These are phyloP conservation scores for Phytophthora hybrid DNA, from an alignment of 352 stramenopile genomes.

Conservation along the genomic window DNA sequence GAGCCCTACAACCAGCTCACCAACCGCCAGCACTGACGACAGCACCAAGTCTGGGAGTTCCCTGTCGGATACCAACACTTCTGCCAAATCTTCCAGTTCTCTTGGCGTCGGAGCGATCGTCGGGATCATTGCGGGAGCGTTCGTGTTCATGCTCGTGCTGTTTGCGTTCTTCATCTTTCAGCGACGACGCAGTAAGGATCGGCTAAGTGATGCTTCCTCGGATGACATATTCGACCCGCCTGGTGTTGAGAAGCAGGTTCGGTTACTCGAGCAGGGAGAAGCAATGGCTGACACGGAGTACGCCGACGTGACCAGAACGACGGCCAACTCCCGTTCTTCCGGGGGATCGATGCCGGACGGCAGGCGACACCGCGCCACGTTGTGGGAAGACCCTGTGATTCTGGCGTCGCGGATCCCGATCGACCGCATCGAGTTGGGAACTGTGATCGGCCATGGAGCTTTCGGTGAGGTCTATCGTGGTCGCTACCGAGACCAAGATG, in stretches of 20 bases:
- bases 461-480: slow-evolving; percentile 48
- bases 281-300: slow-evolving; percentile 6
- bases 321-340: slow-evolving; percentile 23
- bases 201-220: slow-evolving; percentile 1
- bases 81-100: slow-evolving; percentile 9
- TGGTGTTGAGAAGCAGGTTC: slow-evolving; percentile 7
- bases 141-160: slow-evolving; percentile 27
- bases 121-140: slow-evolving; percentile 15
- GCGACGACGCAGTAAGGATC: slow-evolving; percentile 9
- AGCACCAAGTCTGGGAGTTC: slow-evolving; percentile 13
- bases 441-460: slow-evolving; percentile 37
- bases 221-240: slow-evolving; percentile 9
- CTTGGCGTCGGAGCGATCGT: slow-evolving; percentile 10
- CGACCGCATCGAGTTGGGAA: slow-evolving; percentile 36
- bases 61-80: not conserved
- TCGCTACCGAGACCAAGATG: slow-evolving; percentile 42
- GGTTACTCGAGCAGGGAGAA: not conserved
- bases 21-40: not conserved
- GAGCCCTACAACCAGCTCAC: slow-evolving; percentile 8
- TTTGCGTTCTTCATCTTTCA: slow-evolving; percentile 27
- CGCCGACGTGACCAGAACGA: slow-evolving; percentile 8
- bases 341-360: slow-evolving; percentile 29
- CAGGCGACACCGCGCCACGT: slow-evolving; percentile 28
- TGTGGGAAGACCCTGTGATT: slow-evolving; percentile 38
- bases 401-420: slow-evolving; percentile 39